Base-by-base conservation (phyloP, 208 protist species). In the Leishmania braziliensis region DNA sequence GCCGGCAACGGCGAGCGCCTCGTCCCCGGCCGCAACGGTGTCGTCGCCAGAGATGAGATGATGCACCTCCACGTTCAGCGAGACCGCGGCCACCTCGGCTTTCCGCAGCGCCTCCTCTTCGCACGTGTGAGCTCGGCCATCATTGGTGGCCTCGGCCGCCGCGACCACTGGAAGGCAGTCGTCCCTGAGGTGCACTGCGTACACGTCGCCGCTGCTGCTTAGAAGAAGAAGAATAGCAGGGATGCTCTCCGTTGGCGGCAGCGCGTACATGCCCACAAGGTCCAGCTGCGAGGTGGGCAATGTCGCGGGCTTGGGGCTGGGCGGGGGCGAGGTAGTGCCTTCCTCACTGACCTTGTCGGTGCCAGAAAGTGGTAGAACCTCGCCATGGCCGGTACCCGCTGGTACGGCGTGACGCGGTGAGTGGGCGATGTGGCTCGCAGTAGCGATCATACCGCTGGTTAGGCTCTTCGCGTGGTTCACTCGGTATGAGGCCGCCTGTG, bases 141-240 rank as follows among this genome's bases (percentile, higher is more conserved):
- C 88, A 29, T 82, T 70, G 2, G 78, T 50, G 39, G 63, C 79
- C 69, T 26, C 69, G 33, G 78, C 75, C 12, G 78, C 77, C 54
- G 73, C 84, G 60, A 68, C 14, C 46, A 63, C 53, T 54, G 90
- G 90, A 39, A 92, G 75, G 54, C 43, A 46, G 74, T 86, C 75
- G 29, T 82, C 77, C 62, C 89, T 77, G 51, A 95, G 76, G 60
- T 90, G 86, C 58, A 92, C 54, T 26, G 86, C 87, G 82, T 91
- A 97, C 39, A 96, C 89, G 75, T 95, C 94, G 18, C 94, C 94
- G 71, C 79, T 83, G 73, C 90, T 88, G 77, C 84, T 91, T 1
- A 97, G 87, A 43, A 95, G 73, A 33, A 95, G 81, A 26, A 96
- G 78, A 43, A 91, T 88, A 29, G 62, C 76, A 5, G 91, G 88